phyloP scores from a whole-genome alignment of 2,329 filamentous ascomycete species.

The Pseudogymnoascus sp. region DNA sequence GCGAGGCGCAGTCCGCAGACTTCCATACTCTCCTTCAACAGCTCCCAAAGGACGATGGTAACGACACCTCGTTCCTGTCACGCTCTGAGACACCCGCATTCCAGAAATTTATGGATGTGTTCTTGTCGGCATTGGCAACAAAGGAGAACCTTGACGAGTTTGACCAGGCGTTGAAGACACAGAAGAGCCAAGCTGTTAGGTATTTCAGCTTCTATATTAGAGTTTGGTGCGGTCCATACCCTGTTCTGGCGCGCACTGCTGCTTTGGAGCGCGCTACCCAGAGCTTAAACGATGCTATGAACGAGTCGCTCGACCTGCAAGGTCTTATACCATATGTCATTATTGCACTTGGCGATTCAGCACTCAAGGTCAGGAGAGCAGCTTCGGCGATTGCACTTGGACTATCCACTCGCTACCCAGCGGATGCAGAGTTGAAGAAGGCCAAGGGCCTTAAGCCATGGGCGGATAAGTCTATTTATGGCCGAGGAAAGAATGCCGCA shows the following conservation, averaged over 20 bases:
- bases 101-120: constrained; percentile 50
- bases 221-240: constrained; percentile 65
- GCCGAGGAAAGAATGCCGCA: constrained; percentile 39
- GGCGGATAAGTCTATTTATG: constrained; percentile 60
- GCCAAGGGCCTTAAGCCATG: constrained; percentile 37
- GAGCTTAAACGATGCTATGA: constrained; percentile 44
- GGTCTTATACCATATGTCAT: constrained; percentile 75
- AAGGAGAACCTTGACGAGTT: constrained; percentile 29
- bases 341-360: constrained; percentile 64
- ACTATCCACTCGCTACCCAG: constrained; percentile 42
- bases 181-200: constrained; percentile 22
- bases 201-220: constrained; percentile 70
- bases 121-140: constrained; percentile 45
- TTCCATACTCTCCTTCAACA: constrained; percentile 19
- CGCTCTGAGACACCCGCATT: constrained; percentile 33
- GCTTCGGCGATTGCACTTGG: constrained; percentile 59
- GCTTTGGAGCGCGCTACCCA: constrained; percentile 59
- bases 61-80: constrained; percentile 44
- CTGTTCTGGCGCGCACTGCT: constrained; percentile 57
- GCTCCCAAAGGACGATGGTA: constrained; percentile 28
- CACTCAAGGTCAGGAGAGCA: constrained; percentile 66
- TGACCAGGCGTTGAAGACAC: constrained; percentile 41
- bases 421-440: constrained; percentile 34
- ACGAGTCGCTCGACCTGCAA: constrained; percentile 58
- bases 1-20: constrained; percentile 25